Evolutionary conservation across 2,329 filamentous ascomycete genomes (phyloP).

Genomic region (Fusarium staphyleae): DNA sequence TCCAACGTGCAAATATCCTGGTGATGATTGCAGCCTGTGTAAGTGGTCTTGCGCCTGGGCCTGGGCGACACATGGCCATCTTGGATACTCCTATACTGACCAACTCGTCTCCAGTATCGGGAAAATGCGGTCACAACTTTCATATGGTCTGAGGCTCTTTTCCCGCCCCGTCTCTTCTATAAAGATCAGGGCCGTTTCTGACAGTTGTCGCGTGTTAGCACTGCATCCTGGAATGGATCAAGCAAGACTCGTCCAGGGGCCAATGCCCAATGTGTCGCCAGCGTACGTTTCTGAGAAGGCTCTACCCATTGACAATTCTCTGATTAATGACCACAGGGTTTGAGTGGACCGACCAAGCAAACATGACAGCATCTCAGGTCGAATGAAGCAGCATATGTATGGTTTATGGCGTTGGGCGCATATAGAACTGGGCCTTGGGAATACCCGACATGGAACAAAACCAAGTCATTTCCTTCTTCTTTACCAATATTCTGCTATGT

Average conservation of each 20-base stretch:
- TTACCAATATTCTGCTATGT: neutral
- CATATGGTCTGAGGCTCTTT: constrained; percentile 75
- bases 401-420: constrained; percentile 38
- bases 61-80: constrained; percentile 27
- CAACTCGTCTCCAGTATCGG: constrained; percentile 71
- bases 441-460: constrained; percentile 11
- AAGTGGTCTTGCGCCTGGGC: constrained; percentile 49
- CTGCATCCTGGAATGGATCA: constrained; percentile 95
- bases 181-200: constrained; percentile 15
- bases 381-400: constrained; percentile 31
- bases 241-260: constrained; percentile 90
- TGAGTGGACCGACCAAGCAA: constrained; percentile 51
- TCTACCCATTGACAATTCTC: neutral
- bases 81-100: constrained; percentile 27
- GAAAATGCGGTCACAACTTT: constrained; percentile 96
- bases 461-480: neutral
- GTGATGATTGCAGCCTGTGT: constrained; percentile 94
- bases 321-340: constrained; percentile 44
- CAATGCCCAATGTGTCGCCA: constrained; percentile 98
- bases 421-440: constrained; percentile 12
- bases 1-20: constrained; percentile 96
- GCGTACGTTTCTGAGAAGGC: constrained; percentile 60
- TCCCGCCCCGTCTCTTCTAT: constrained; percentile 6
- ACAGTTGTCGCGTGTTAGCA: constrained; percentile 64
- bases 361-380: constrained; percentile 42